A percentile compares a stretch with the other conserved stretches of the same genome.
These are phyloP conservation scores for Thermochaetoides thermophila DNA, from an alignment of 495 filamentous ascomycete species.

Conservation along the genomic window DNA sequence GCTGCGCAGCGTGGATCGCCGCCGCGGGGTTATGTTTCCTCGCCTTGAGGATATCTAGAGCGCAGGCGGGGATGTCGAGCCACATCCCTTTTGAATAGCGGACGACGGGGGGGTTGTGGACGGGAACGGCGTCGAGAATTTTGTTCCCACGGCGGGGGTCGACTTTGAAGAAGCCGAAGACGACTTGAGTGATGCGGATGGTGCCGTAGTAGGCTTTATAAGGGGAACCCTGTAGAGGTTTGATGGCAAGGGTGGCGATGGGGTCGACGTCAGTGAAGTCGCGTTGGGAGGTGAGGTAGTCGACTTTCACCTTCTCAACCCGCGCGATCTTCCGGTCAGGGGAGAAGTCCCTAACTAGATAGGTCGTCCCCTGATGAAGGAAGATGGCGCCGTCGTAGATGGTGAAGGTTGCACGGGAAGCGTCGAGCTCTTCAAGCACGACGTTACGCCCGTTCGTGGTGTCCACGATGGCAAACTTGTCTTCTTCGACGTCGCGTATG, in stretches of 20 bases:
- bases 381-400: conserved; percentile 97
- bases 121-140: conserved; percentile 81
- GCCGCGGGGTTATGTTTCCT: conserved; percentile 67
- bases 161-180: conserved; percentile 95
- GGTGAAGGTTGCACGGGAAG: conserved; percentile 85
- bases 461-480: conserved; percentile 87
- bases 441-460: conserved; percentile 66
- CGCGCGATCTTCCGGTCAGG: conserved; percentile 59
- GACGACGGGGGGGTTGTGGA: conserved; percentile 85
- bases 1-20: conserved; percentile 88
- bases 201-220: conserved; percentile 64
- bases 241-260: conserved; percentile 66
- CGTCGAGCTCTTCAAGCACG: conserved; percentile 91
- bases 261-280: conserved; percentile 95
- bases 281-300: conserved; percentile 88
- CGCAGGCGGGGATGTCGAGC: conserved; percentile 73
- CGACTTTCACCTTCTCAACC: conserved; percentile 66
- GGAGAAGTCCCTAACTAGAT: conserved; percentile 80
- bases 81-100: conserved; percentile 83
- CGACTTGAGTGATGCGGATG: conserved; percentile 68
- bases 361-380: conserved; percentile 84
- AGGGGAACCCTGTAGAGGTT: conserved; percentile 36
- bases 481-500: conserved; percentile 85
- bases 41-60: conserved; percentile 62
- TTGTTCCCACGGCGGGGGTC: conserved; percentile 55